Evolutionary conservation across 2,329 filamentous ascomycete species (phyloP).

Genomic region (Lachnellula willkommii): DNA sequence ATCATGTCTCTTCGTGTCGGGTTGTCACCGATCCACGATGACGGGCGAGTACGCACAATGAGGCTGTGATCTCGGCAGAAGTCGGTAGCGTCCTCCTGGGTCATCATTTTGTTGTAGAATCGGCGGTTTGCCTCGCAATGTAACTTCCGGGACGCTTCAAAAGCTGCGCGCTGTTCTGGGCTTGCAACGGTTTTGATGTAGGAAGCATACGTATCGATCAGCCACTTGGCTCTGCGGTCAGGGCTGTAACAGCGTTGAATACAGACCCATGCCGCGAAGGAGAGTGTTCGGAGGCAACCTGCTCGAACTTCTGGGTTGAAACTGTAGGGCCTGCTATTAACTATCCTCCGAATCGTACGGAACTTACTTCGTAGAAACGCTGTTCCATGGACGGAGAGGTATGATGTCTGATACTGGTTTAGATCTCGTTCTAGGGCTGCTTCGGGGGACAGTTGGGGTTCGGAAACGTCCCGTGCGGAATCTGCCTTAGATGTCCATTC

Average conservation of each 20-base stretch:
- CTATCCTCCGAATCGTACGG: not conserved
- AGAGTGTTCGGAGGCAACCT: not conserved
- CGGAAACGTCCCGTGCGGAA: not conserved
- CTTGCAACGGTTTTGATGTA: not conserved
- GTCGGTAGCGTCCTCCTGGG: not conserved
- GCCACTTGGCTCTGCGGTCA: not conserved
- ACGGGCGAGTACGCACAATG: not conserved
- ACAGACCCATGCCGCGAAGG: not conserved
- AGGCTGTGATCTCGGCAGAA: not conserved
- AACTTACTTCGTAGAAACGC: not conserved
- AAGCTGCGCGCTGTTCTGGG: not conserved
- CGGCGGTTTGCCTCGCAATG: not conserved
- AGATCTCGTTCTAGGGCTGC: not conserved
- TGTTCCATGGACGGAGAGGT: not conserved
- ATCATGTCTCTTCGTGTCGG: too few relatives aligned
- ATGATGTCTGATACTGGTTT: not conserved
- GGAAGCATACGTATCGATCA: not conserved
- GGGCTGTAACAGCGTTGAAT: not conserved
- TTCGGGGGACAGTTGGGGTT: not conserved
- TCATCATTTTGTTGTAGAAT: not conserved
- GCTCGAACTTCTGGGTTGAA: not conserved
- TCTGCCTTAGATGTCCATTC: not conserved
- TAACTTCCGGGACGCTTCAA: not conserved
- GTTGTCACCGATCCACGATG: not conserved
- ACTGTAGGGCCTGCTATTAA: not conserved